phyloP scores from a whole-genome alignment of 305 asterid species.

The Fraxinus baroniana region DNA sequence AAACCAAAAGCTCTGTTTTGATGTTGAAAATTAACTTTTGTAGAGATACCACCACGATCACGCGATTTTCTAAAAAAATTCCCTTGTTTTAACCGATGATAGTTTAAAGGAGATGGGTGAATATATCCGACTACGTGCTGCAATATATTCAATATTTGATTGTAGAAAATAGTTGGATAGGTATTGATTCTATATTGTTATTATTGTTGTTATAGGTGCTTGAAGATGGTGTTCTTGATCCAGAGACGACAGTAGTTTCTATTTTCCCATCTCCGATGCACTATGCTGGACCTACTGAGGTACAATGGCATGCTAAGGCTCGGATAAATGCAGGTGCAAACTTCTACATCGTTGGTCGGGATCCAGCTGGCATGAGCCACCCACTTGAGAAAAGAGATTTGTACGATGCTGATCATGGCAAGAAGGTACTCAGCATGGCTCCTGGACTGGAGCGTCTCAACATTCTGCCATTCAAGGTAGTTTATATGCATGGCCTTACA shows the following conservation, averaged over 20 bases:
- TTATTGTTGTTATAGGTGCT: slow-evolving; percentile 50
- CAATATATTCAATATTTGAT: too few relatives aligned
- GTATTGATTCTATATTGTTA: too few relatives aligned
- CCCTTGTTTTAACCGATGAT: background rate
- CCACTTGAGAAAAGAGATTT: slow-evolving; percentile 82
- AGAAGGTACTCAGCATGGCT: slow-evolving; percentile 91
- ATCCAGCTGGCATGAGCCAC: slow-evolving; percentile 96
- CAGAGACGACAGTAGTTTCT: slow-evolving; percentile 87
- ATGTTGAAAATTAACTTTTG: too few relatives aligned
- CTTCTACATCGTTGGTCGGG: slow-evolving; percentile 86
- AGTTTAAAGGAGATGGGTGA: background rate
- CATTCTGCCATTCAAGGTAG: slow-evolving; percentile 87
- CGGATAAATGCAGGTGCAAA: slow-evolving; percentile 92
- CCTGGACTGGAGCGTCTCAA: slow-evolving; percentile 84
- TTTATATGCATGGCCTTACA: too few relatives aligned
- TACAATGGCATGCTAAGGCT: slow-evolving; percentile 98
- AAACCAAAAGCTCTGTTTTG: too few relatives aligned
- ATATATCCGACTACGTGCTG: too few relatives aligned
- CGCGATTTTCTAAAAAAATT: too few relatives aligned
- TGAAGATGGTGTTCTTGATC: slow-evolving; percentile 87
- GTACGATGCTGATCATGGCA: slow-evolving; percentile 91
- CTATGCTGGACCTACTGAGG: slow-evolving; percentile 98
- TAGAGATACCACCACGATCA: too few relatives aligned
- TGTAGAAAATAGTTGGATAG: slow-evolving; percentile 14
- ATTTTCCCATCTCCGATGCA: slow-evolving; percentile 98